A percentile compares a stretch with the other conserved stretches of the same genome.
phyloP scores from a whole-genome alignment of 129 eudicot genomes.

The Tagetes erecta region DNA sequence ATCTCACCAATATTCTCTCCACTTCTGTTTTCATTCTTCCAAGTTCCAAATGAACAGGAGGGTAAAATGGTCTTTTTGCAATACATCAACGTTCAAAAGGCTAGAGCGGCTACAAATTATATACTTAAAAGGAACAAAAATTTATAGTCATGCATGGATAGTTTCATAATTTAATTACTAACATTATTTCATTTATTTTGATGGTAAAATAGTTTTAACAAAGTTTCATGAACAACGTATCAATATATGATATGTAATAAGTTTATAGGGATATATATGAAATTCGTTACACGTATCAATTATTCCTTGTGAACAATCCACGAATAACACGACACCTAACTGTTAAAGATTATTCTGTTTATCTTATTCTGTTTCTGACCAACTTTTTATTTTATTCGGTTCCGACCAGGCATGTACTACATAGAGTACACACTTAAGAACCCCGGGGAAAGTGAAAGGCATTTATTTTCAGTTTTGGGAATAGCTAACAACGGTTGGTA shows the following conservation, averaged over 20 bases:
- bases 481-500: slow-evolving; percentile 80
- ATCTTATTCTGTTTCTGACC: background rate
- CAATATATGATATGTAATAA: no score
- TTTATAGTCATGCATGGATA: background rate
- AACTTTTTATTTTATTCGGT: background rate
- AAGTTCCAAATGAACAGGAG: background rate
- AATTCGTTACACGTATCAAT: background rate
- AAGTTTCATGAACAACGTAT: no score
- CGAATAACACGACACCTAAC: no score
- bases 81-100: background rate
- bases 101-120: background rate
- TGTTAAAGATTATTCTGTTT: background rate
- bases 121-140: background rate
- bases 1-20: background rate
- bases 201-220: background rate
- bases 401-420: slow-evolving; percentile 78
- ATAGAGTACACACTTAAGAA: slow-evolving; percentile 81
- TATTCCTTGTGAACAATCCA: no score
- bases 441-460: slow-evolving; percentile 87
- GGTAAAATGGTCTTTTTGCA: background rate
- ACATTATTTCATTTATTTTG: background rate
- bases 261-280: no score
- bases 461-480: slow-evolving; percentile 73
- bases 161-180: no score
- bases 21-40: background rate